Evolutionary conservation across 768 basidiomycete species (phyloP).

Genomic region (Serendipita sp.): DNA sequence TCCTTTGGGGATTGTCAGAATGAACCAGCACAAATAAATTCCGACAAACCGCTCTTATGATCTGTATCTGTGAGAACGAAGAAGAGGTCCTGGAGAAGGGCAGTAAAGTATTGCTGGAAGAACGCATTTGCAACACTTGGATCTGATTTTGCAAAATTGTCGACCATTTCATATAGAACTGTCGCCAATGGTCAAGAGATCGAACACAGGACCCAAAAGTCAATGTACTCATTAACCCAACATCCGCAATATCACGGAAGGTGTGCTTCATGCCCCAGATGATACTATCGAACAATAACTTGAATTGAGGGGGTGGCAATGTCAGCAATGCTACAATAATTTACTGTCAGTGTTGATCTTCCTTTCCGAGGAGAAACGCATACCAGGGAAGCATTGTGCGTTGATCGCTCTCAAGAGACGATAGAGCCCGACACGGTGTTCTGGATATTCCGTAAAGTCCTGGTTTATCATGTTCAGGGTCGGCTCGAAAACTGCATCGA

Average conservation of each 20-base stretch:
- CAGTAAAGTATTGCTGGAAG: constrained; percentile 30
- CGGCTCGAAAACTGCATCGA: constrained; percentile 94
- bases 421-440: constrained; percentile 95
- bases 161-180: constrained; percentile 23
- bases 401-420: constrained; percentile 87
- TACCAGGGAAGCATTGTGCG: constrained; percentile 87
- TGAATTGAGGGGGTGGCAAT: constrained; percentile 85
- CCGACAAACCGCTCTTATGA: constrained; percentile 27
- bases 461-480: constrained; percentile 98
- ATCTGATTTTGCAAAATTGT: constrained; percentile 27
- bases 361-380: constrained; percentile 11
- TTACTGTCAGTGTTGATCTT: constrained; percentile 5
- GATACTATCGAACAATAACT: constrained; percentile 93
- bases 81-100: constrained; percentile 29
- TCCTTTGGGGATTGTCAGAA: constrained; percentile 14
- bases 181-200: not conserved
- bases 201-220: not conserved
- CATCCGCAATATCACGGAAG: constrained; percentile 95
- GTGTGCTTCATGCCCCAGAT: constrained; percentile 99
- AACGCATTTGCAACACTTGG: constrained; percentile 27
- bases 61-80: constrained; percentile 33
- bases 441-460: constrained; percentile 97
- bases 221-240: constrained; percentile 27
- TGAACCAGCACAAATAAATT: not conserved
- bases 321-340: constrained; percentile 49